These are phyloP conservation scores for Exophiala dermatitidis DNA, from an alignment of 2,329 filamentous ascomycete genomes.

Conservation along the genomic window DNA sequence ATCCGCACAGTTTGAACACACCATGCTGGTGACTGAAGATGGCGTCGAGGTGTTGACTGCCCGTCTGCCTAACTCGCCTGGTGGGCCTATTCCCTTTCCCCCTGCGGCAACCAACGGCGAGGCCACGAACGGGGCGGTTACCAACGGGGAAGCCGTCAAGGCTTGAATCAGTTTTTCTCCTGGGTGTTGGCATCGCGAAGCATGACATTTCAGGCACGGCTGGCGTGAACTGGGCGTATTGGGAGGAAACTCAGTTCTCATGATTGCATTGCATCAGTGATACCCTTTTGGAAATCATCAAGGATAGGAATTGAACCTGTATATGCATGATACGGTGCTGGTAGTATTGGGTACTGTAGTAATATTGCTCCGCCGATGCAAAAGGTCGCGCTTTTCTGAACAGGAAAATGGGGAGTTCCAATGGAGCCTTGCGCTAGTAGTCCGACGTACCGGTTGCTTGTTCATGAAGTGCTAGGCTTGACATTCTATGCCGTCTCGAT, in stretches of 20 bases:
- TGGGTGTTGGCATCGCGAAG: not conserved
- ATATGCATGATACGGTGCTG: not conserved
- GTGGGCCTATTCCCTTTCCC: conserved; percentile 53
- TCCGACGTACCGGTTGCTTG: too few species aligned
- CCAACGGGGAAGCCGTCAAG: conserved; percentile 12
- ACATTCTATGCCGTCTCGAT: too few species aligned
- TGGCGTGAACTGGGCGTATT: not conserved
- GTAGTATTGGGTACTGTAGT: not conserved
- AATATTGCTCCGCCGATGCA: too few species aligned
- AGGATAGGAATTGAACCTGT: not conserved
- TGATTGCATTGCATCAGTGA: not conserved
- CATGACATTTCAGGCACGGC: not conserved
- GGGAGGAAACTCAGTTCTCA: too few species aligned
- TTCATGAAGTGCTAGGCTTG: too few species aligned
- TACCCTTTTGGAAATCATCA: not conserved
- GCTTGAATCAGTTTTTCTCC: conserved; percentile 2
- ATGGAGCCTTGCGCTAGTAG: too few species aligned
- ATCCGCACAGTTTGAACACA: conserved; percentile 94
- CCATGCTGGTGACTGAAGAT: conserved; percentile 71
- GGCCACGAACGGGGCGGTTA: not conserved
- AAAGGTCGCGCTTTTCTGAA: too few species aligned
- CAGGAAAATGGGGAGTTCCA: too few species aligned
- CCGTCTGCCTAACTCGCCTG: conserved; percentile 63
- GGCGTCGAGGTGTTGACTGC: conserved; percentile 78
- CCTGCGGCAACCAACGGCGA: conserved; percentile 13